Conservation (phyloP, 2,329 filamentous ascomycete genomes). For the Cadophora malorum region DNA sequence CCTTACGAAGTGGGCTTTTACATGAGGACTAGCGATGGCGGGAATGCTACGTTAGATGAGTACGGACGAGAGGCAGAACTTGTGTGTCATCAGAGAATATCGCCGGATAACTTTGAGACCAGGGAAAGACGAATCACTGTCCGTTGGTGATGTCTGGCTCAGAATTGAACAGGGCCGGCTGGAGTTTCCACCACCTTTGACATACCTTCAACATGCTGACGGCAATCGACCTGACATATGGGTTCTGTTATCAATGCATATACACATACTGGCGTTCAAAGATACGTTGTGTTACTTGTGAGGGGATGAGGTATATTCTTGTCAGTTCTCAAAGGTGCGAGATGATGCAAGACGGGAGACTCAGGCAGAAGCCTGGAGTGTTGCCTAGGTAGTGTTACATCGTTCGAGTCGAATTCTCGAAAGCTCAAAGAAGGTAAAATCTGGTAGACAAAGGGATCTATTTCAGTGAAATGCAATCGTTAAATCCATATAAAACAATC, state of each 20-base stretch:
- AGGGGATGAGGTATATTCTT: not conserved
- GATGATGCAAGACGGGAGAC: too few relatives aligned
- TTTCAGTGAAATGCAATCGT: too few relatives aligned
- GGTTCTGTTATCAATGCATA: too few relatives aligned
- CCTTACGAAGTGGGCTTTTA: slow-evolving; percentile 5
- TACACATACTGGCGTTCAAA: too few relatives aligned
- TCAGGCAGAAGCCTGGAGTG: not conserved
- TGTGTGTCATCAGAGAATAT: slow-evolving; percentile 22
- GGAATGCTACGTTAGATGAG: not conserved
- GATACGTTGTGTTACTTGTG: too few relatives aligned
- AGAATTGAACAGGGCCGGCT: too few relatives aligned
- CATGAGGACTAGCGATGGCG: not conserved
- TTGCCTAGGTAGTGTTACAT: not conserved
- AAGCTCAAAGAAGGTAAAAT: not conserved
- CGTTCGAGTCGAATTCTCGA: not conserved
- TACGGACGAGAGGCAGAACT: slow-evolving; percentile 14
- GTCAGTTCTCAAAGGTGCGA: not conserved
- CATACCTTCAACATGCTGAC: not conserved
- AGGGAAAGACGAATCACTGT: slow-evolving; percentile 15
- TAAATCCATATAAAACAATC: not conserved
- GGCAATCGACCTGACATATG: not conserved
- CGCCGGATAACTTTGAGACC: slow-evolving; percentile 8
- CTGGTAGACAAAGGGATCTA: not conserved
- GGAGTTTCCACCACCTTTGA: not conserved
- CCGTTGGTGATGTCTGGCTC: not conserved